These are phyloP conservation scores for Sporothrix protearum DNA, from an alignment of 2,329 filamentous ascomycete genomes.

Conservation along the genomic window DNA sequence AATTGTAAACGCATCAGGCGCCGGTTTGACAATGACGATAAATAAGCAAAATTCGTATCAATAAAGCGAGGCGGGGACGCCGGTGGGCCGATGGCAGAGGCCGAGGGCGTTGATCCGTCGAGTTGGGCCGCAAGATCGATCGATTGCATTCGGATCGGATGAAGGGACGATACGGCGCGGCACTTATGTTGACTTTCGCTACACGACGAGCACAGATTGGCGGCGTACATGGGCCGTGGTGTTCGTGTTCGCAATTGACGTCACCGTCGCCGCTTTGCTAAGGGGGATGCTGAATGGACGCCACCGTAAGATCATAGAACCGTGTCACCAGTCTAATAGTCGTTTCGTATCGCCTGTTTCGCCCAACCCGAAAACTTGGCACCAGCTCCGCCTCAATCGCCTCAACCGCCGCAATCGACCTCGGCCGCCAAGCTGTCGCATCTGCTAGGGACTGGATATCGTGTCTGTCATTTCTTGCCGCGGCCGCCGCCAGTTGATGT, in stretches of 20 bases:
- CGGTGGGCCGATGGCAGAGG: background rate
- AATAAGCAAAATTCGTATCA: background rate
- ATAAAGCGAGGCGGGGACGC: background rate
- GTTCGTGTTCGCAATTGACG: background rate
- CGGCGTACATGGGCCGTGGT: background rate
- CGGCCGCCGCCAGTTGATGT: slow-evolving; percentile 52
- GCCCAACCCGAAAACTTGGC: background rate
- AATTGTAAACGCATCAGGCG: background rate
- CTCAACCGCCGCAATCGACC: background rate
- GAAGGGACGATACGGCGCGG: background rate
- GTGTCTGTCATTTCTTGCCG: slow-evolving; percentile 49
- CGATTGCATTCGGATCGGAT: background rate
- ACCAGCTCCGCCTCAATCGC: background rate
- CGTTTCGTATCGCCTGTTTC: background rate
- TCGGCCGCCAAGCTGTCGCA: background rate
- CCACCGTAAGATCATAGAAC: slow-evolving; percentile 8
- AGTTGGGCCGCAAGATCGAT: background rate
- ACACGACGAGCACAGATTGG: background rate
- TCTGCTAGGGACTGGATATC: background rate
- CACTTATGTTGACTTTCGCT: background rate
- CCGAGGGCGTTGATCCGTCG: background rate
- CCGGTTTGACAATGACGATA: background rate
- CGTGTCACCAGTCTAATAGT: background rate
- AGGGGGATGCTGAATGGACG: background rate
- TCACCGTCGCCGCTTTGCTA: background rate